phyloP scores from a whole-genome alignment of 345 rosid genomes.

The Lenwebbia sp. region DNA sequence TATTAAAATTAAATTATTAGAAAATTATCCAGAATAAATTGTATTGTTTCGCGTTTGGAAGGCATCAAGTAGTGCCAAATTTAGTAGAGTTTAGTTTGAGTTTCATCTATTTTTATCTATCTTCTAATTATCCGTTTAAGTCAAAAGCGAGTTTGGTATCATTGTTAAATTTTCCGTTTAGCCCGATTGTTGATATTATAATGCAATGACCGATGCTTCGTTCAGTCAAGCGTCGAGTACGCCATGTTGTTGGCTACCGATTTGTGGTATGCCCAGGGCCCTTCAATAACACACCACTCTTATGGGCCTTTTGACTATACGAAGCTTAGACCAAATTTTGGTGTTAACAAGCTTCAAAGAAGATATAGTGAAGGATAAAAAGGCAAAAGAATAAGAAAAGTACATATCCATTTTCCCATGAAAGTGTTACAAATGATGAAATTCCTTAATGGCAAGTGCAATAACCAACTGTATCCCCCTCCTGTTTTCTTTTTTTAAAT shows the following conservation, averaged over 20 bases:
- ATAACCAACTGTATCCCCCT: neutral
- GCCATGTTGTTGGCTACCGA: too few relatives aligned
- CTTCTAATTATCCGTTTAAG: neutral
- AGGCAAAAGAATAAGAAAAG: neutral
- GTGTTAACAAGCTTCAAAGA: neutral
- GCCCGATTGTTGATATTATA: neutral
- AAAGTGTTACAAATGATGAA: neutral
- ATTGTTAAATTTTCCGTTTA: neutral
- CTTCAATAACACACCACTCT: too few relatives aligned
- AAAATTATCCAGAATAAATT: too few relatives aligned
- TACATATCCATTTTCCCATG: neutral
- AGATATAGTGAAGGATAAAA: neutral
- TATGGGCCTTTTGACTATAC: too few relatives aligned
- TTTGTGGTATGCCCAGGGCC: too few relatives aligned
- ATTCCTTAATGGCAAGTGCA: neutral
- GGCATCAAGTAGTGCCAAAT: neutral
- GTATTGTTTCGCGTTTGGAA: neutral
- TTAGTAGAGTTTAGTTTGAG: neutral
- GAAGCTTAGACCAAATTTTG: too few relatives aligned
- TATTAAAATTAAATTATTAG: too few relatives aligned
- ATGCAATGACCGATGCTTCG: too few relatives aligned
- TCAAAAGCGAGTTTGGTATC: neutral
- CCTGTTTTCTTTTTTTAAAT: too few relatives aligned
- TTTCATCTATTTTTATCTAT: neutral
- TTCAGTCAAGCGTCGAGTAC: too few relatives aligned